phyloP scores from a whole-genome alignment of 768 basidiomycete species.

The Trametopsis cervina region DNA sequence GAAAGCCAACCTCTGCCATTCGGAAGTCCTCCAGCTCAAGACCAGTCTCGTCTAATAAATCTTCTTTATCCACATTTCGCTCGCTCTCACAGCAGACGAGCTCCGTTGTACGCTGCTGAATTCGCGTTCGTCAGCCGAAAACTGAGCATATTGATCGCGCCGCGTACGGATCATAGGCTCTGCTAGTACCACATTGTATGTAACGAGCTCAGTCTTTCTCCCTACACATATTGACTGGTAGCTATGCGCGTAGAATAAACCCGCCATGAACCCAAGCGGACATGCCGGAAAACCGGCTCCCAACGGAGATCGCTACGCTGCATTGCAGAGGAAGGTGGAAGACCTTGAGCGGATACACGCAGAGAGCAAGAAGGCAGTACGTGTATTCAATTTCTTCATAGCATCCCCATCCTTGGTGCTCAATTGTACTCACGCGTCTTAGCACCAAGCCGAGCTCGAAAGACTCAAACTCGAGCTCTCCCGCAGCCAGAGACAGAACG shows the following conservation, averaged over 20 bases:
- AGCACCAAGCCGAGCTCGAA: constrained; percentile 62
- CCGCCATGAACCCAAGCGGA: no score
- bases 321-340: constrained; percentile 56
- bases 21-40: not conserved
- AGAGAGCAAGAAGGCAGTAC: constrained; percentile 60
- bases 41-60: no score
- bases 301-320: constrained; percentile 40
- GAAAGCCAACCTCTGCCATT: not conserved
- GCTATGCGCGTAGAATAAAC: no score
- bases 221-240: no score
- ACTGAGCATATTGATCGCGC: no score
- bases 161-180: no score
- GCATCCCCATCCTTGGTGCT: not conserved
- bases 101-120: no score
- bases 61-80: no score
- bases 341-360: constrained; percentile 55
- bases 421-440: not conserved
- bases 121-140: no score
- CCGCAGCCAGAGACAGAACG: constrained; percentile 36
- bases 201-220: no score
- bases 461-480: constrained; percentile 50
- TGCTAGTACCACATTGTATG: no score
- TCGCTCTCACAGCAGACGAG: no score
- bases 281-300: constrained; percentile 23
- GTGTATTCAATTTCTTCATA: constrained; percentile 16